Conservation (phyloP, 495 filamentous ascomycete genomes). For the Trichoderma gamsii region DNA sequence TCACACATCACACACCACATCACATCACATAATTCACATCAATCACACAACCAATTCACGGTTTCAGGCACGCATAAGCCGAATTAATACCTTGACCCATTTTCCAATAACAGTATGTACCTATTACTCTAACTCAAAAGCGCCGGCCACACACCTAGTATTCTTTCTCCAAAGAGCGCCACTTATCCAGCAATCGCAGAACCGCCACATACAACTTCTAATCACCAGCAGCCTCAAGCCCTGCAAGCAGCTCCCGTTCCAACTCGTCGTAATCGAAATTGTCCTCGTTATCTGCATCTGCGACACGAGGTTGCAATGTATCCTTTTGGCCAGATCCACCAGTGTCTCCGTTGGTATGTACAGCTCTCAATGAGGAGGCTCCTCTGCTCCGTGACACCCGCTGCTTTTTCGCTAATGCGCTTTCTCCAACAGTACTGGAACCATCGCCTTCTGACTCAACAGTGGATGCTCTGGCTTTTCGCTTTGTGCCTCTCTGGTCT, state of each 20-base stretch:
- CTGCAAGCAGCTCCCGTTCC: slow-evolving; percentile 62
- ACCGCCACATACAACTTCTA: background rate
- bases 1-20: too few species aligned
- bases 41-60: too few species aligned
- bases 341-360: slow-evolving; percentile 24
- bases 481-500: slow-evolving; percentile 16
- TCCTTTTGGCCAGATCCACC: background rate
- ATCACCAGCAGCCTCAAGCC: slow-evolving; percentile 46
- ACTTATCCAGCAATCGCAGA: background rate
- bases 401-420: slow-evolving; percentile 23
- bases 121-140: slow-evolving; percentile 5
- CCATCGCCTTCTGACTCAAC: slow-evolving; percentile 23
- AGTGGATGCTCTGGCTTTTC: slow-evolving; percentile 32
- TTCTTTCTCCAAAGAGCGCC: background rate
- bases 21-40: too few species aligned
- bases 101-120: background rate
- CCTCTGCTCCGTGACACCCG: slow-evolving; percentile 21
- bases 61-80: background rate
- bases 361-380: slow-evolving; percentile 22
- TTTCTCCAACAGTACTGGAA: slow-evolving; percentile 15
- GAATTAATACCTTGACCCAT: background rate
- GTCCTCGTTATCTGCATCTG: slow-evolving; percentile 23
- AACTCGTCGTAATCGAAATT: slow-evolving; percentile 55
- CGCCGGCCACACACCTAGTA: slow-evolving; percentile 1
- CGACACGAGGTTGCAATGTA: background rate